A percentile compares a stretch with the other conserved stretches of the same genome.
phyloP scores from a whole-genome alignment of 1,284 basidiomycete species.

The Tremellales sp. region DNA sequence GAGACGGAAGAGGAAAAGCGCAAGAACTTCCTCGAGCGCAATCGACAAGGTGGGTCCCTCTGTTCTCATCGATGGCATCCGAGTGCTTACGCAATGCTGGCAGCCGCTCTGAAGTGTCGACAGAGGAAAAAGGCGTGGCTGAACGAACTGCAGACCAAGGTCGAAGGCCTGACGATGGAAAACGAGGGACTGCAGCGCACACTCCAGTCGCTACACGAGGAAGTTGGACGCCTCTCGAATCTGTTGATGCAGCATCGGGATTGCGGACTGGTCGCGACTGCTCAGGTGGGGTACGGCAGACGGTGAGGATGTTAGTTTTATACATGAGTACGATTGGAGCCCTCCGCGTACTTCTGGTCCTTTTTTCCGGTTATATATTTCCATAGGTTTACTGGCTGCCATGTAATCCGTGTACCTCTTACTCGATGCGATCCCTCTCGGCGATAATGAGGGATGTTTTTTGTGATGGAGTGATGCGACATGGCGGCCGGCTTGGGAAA shows the following conservation, averaged over 20 bases:
- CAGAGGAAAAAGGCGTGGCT: slow-evolving; percentile 99
- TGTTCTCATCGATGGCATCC: not conserved
- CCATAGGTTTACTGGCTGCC: too few relatives aligned
- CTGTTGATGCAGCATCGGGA: slow-evolving; percentile 50
- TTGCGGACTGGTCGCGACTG: slow-evolving; percentile 44
- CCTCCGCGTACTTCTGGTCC: too few relatives aligned
- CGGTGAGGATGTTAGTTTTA: too few relatives aligned
- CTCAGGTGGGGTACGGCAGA: too few relatives aligned
- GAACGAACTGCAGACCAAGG: slow-evolving; percentile 83
- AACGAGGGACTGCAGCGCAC: slow-evolving; percentile 79
- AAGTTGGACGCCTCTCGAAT: slow-evolving; percentile 56
- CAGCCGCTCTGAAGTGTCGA: slow-evolving; percentile 95
- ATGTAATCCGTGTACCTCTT: too few relatives aligned
- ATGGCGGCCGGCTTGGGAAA: too few relatives aligned
- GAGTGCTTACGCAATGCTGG: not conserved
- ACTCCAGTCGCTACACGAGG: slow-evolving; percentile 53
- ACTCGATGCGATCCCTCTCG: too few relatives aligned
- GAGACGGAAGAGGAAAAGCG: slow-evolving; percentile 96
- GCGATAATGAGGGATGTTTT: too few relatives aligned
- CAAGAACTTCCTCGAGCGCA: slow-evolving; percentile 88
- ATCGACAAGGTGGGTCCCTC: slow-evolving; percentile 71
- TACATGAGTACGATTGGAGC: too few relatives aligned
- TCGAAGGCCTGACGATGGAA: slow-evolving; percentile 83
- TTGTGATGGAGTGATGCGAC: too few relatives aligned
- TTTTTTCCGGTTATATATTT: too few relatives aligned